Conservation (phyloP, 768 basidiomycete species). For the Saitozyma podzolica region DNA sequence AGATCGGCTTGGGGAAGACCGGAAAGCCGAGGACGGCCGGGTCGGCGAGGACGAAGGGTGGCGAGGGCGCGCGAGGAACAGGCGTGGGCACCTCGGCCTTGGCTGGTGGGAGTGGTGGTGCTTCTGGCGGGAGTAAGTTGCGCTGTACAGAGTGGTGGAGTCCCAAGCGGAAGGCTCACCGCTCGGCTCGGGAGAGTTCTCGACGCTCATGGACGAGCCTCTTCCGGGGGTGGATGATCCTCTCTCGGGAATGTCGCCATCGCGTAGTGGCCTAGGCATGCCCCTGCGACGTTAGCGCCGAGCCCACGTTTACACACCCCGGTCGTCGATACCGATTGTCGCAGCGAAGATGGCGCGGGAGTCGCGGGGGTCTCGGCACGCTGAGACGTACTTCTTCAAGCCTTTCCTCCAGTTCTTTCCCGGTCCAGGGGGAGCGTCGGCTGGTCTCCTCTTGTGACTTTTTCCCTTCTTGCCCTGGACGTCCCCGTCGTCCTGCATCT, state of each 20-base stretch:
- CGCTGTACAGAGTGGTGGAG: background rate
- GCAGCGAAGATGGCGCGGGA: too few species aligned
- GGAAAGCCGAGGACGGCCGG: conserved; percentile 31
- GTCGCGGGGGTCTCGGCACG: background rate
- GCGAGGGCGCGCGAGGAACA: conserved; percentile 12
- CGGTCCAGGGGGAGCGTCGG: conserved; percentile 24
- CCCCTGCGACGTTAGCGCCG: background rate
- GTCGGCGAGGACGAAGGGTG: conserved; percentile 36
- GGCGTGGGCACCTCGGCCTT: background rate
- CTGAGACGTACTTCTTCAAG: conserved; percentile 37
- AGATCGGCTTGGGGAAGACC: conserved; percentile 38
- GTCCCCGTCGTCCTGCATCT: conserved; percentile 2
- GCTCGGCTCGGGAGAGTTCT: conserved; percentile 27
- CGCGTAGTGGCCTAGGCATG: background rate
- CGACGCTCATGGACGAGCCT: conserved; percentile 15
- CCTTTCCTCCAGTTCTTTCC: conserved; percentile 37
- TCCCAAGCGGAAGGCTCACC: conserved; percentile 20
- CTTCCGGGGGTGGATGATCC: conserved; percentile 14
- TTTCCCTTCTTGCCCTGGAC: conserved; percentile 11
- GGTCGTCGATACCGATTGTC: too few species aligned
- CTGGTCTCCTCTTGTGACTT: conserved; percentile 32
- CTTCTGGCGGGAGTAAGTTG: background rate
- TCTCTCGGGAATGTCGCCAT: conserved; percentile 21
- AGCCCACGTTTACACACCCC: too few species aligned
- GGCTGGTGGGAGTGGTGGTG: conserved; percentile 1